These are phyloP conservation scores for Xenoacremonium recifei DNA, from an alignment of 2,329 filamentous ascomycete genomes.

Conservation along the genomic window DNA sequence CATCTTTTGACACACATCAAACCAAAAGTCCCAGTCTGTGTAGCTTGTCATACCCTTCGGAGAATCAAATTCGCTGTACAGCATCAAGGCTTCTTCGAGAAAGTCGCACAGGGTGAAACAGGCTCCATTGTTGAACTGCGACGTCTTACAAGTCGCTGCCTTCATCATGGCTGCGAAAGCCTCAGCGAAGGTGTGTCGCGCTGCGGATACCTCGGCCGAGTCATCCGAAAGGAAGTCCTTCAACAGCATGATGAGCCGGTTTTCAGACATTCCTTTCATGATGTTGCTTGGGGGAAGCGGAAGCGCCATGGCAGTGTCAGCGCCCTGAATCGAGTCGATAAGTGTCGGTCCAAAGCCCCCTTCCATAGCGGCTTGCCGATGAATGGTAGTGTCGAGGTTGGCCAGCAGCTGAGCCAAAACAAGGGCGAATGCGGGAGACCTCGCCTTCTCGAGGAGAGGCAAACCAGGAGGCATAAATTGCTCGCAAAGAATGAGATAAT, in stretches of 20 bases:
- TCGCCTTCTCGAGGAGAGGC: constrained; percentile 53
- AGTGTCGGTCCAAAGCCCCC: constrained; percentile 41
- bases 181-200: constrained; percentile 71
- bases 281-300: constrained; percentile 66
- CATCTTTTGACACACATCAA: constrained; percentile 76
- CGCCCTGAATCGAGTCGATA: constrained; percentile 44
- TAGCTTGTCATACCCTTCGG: constrained; percentile 41
- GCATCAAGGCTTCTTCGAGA: constrained; percentile 74
- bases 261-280: constrained; percentile 82
- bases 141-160: constrained; percentile 71
- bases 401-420: constrained; percentile 80
- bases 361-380: constrained; percentile 63
- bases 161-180: constrained; percentile 73
- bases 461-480: constrained; percentile 64
- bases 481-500: constrained; percentile 76
- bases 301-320: constrained; percentile 67
- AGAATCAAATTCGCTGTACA: constrained; percentile 51
- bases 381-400: constrained; percentile 79
- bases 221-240: constrained; percentile 69
- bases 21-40: constrained; percentile 82
- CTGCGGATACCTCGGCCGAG: constrained; percentile 35
- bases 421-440: constrained; percentile 74
- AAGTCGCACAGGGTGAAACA: constrained; percentile 93
- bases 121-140: constrained; percentile 76
- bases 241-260: constrained; percentile 77